phyloP scores from a whole-genome alignment of 257 asterid genomes.

The Lantana camara region DNA sequence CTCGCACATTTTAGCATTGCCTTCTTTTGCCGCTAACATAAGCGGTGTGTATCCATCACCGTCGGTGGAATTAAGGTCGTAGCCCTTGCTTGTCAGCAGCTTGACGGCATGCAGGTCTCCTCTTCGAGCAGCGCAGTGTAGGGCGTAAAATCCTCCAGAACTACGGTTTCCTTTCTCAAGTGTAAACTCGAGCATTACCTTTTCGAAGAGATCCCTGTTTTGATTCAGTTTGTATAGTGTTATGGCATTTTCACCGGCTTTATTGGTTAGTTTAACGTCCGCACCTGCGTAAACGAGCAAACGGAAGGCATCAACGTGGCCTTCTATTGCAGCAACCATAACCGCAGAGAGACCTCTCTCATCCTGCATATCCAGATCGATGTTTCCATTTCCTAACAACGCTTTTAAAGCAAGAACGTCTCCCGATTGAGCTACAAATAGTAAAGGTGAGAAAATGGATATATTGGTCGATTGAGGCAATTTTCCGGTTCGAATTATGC shows the following conservation, averaged over 20 bases:
- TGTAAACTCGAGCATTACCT: constrained; percentile 42
- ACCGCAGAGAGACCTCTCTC: constrained; percentile 4
- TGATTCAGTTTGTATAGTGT: constrained; percentile 40
- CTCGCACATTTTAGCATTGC: constrained; percentile 56
- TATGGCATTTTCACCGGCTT: constrained; percentile 51
- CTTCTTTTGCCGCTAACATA: constrained; percentile 81
- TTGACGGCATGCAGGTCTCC: not conserved
- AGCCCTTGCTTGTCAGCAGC: constrained; percentile 44
- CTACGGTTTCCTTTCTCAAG: not conserved
- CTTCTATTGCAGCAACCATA: not conserved
- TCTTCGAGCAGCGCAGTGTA: not conserved
- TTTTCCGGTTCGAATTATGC: constrained; percentile 38
- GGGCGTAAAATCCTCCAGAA: not conserved
- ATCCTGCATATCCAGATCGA: not conserved
- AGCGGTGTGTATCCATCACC: constrained; percentile 72
- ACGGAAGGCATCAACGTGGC: not conserved
- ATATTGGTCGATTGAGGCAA: constrained; percentile 44
- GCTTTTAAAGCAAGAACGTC: constrained; percentile 31
- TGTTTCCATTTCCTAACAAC: not conserved
- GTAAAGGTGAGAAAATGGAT: constrained; percentile 46
- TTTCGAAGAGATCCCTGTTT: constrained; percentile 53
- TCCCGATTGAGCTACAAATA: constrained; percentile 53
- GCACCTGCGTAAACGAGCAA: constrained; percentile 61
- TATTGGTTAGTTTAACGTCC: constrained; percentile 49
- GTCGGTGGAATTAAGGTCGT: constrained; percentile 55